A percentile compares a stretch with the other conserved stretches of the same genome.
Evolutionary conservation across 306 rosid genomes (phyloP).

Genomic region (Astragalus membranaceus): DNA sequence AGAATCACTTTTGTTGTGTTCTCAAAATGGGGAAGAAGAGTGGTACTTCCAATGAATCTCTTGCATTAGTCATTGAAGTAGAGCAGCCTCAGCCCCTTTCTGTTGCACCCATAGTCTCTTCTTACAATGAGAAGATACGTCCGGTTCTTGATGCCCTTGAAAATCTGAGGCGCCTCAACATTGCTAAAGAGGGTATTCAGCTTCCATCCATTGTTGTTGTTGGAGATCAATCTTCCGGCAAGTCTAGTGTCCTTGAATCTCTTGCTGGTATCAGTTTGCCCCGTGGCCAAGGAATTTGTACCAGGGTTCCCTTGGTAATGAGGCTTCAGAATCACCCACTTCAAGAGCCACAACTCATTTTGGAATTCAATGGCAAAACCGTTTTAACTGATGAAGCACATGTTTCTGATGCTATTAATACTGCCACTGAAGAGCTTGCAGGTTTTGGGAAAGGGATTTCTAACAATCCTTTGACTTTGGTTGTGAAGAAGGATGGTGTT

Average conservation of each 20-base stretch:
- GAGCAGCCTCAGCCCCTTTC: neutral
- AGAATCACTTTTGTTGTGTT: neutral
- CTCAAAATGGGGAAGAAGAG: neutral
- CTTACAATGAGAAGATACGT: conserved; percentile 24
- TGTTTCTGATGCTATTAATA: conserved; percentile 28
- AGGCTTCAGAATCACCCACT: conserved; percentile 36
- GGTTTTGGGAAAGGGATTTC: conserved; percentile 40
- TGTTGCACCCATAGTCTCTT: conserved; percentile 17
- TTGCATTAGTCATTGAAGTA: neutral
- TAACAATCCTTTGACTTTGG: conserved; percentile 32
- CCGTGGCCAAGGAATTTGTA: conserved; percentile 52
- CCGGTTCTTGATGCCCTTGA: conserved; percentile 37
- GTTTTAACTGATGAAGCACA: conserved; percentile 20
- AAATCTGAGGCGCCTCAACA: conserved; percentile 29
- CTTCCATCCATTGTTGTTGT: conserved; percentile 55
- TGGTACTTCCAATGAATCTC: neutral
- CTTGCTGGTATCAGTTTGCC: conserved; percentile 43
- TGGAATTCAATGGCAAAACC: conserved; percentile 27
- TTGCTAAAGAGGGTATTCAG: conserved; percentile 47
- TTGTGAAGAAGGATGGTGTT: conserved; percentile 44
- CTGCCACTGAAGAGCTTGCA: conserved; percentile 40
- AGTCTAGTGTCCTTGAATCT: conserved; percentile 48
- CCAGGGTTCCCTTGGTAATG: conserved; percentile 37
- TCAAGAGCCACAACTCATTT: conserved; percentile 19
- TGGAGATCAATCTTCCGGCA: conserved; percentile 54